These are phyloP conservation scores for Saturnispora sanitii DNA, from an alignment of 805 yeast genomes.

Conservation along the genomic window DNA sequence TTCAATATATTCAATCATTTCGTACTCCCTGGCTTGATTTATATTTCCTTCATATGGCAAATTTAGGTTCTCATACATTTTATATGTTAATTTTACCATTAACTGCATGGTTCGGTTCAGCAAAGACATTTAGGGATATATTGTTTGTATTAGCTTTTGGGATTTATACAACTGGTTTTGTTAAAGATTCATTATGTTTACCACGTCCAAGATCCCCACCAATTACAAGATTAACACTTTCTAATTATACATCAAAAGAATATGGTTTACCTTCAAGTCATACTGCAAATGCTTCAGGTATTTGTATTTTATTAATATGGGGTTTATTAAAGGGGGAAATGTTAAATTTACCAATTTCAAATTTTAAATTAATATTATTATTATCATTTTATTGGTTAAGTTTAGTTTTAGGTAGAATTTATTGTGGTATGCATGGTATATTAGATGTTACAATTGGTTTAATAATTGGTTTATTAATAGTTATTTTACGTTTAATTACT, in stretches of 20 bases:
- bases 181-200: constrained; percentile 78
- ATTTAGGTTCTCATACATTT: constrained; percentile 87
- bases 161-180: constrained; percentile 58
- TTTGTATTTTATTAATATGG: constrained; percentile 49
- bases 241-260: constrained; percentile 83
- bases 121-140: constrained; percentile 47
- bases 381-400: constrained; percentile 46
- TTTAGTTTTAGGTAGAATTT: constrained; percentile 69
- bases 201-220: constrained; percentile 95
- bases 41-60: constrained; percentile 82
- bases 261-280: constrained; percentile 95
- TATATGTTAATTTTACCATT: constrained; percentile 83
- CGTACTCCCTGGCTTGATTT: constrained; percentile 49
- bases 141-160: constrained; percentile 57
- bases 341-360: constrained; percentile 12
- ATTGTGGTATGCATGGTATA: constrained; percentile 97
- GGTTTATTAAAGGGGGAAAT: constrained; percentile 14
- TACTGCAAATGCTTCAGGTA: constrained; percentile 88
- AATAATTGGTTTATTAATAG: constrained; percentile 47
- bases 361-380: constrained; percentile 9
- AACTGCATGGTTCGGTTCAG: constrained; percentile 72
- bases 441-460: constrained; percentile 65
- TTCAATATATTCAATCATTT: constrained; percentile 46
- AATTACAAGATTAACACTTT: constrained; percentile 76
- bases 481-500: constrained; percentile 33